Base-by-base conservation (phyloP, 1,139 yeast species). In the Sugiyamaella grinbergsii region DNA sequence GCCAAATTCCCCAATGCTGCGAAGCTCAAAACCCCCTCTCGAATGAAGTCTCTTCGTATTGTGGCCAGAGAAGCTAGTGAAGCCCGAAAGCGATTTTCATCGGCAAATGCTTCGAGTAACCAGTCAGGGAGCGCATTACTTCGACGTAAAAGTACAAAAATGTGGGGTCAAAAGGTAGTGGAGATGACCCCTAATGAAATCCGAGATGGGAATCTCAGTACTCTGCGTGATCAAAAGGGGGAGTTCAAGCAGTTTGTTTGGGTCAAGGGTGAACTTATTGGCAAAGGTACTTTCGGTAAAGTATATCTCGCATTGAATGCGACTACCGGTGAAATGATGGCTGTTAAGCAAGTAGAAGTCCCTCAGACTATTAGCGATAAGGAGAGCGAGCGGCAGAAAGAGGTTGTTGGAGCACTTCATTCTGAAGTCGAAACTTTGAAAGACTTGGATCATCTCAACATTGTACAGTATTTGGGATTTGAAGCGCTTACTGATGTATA, bases 311-410 rank as follows among this genome's bases (percentile, higher is more conserved):
- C 96, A 0, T 76, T 94, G 63, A 94, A 94, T 67, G 94, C 90
- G 13, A 93, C 98, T 0, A 90, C 96, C 0, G 98, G 98, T 51
- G 99, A 94, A 63, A 91, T 94, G 96, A 83, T 94, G 71, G 99
- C 99, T 0, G 98, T 94, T 1, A 94, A 94, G 65, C 98, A 94
- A 67, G 97, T 93, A 4, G 82, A 79, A 47, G 85, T 85, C 4
- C 85, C 89, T 1, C 74, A 70, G 43, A 71, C 74, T 20, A 67
- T 74, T 13, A 68, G 71, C 11, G 80, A 75, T 50, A 71, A 71
- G 47, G 79, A 77, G 46, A 69, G 71, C 37, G 66, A 67, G 5
- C 58, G 60, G 13, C 73, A 76, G 42, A 71, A 71, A 44, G 90
- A 82, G 52, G 88, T 86, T 1, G 79, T 89, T 45, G 93, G 85